phyloP scores from a whole-genome alignment of 1,139 yeast species.

The Candida sp. region DNA sequence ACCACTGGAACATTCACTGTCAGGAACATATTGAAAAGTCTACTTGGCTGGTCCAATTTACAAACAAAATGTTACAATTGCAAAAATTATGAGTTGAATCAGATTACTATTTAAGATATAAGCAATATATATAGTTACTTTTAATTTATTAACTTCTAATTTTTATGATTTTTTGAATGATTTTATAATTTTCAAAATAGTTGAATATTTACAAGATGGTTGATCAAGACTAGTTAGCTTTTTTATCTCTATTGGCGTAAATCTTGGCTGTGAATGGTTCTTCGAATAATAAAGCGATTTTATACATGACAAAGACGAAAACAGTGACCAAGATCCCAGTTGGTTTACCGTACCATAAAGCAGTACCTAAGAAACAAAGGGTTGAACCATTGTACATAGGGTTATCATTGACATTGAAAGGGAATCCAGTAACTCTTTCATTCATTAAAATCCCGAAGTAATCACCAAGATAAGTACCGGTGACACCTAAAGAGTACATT shows the following conservation, averaged over 20 bases:
- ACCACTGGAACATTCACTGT: too few species aligned
- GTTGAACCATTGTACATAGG: constrained; percentile 98
- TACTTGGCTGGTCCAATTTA: too few species aligned
- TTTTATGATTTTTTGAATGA: background rate
- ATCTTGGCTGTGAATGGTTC: constrained; percentile 96
- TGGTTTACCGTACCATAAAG: constrained; percentile 85
- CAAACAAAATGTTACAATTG: too few species aligned
- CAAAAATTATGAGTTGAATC: background rate
- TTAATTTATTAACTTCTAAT: background rate
- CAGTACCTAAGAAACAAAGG: constrained; percentile 85
- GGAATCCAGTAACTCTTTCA: constrained; percentile 88
- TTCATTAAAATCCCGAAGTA: constrained; percentile 95
- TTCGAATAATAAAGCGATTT: constrained; percentile 80
- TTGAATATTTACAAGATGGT: background rate
- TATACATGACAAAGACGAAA: constrained; percentile 78
- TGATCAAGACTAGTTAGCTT: background rate
- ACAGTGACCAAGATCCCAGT: constrained; percentile 74
- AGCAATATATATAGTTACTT: background rate
- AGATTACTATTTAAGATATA: background rate
- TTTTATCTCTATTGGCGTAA: constrained; percentile 43
- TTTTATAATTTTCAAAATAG: background rate
- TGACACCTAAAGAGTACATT: constrained; percentile 93
- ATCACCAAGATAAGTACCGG: constrained; percentile 96
- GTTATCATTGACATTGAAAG: constrained; percentile 84
- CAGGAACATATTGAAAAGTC: too few species aligned